phyloP scores from a whole-genome alignment of 2,329 filamentous ascomycete genomes.

The Ophiostoma himal-ulmi region DNA sequence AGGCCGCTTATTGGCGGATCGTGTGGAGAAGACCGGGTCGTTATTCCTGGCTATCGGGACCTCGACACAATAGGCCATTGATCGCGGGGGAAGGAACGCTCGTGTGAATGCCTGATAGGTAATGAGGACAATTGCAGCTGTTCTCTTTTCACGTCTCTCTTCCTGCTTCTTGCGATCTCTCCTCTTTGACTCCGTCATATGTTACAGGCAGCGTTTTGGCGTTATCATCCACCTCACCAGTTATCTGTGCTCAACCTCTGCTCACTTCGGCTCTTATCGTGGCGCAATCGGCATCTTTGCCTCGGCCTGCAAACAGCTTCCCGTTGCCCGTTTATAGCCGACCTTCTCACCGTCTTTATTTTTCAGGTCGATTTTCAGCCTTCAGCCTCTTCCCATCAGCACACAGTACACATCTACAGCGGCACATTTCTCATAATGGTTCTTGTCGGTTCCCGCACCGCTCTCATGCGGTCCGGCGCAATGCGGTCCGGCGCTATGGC shows the following conservation, averaged over 20 bases:
- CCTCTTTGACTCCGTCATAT: not conserved
- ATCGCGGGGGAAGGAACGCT: constrained; percentile 2
- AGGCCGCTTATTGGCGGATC: constrained; percentile 1
- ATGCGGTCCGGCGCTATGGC: not conserved
- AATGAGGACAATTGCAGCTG: not conserved
- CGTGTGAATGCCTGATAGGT: not conserved
- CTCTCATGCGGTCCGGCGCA: not conserved
- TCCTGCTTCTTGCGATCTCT: not conserved
- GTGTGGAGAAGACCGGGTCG: not conserved
- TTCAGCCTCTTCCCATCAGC: not conserved
- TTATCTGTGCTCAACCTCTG: not conserved
- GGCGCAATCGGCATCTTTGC: not conserved
- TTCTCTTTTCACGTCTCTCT: not conserved
- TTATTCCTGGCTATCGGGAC: not conserved
- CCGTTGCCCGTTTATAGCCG: not conserved
- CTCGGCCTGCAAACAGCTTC: not conserved
- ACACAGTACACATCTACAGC: not conserved
- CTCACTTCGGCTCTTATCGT: not conserved
- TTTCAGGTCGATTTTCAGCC: too few relatives aligned
- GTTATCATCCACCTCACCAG: not conserved
- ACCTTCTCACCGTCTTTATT: not conserved
- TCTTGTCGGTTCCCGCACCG: constrained; percentile 1
- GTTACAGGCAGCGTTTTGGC: not conserved
- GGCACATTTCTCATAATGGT: not conserved
- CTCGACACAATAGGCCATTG: not conserved